Evolutionary conservation across 495 filamentous ascomycete genomes (phyloP).

Genomic region (Terfezia claveryi): DNA sequence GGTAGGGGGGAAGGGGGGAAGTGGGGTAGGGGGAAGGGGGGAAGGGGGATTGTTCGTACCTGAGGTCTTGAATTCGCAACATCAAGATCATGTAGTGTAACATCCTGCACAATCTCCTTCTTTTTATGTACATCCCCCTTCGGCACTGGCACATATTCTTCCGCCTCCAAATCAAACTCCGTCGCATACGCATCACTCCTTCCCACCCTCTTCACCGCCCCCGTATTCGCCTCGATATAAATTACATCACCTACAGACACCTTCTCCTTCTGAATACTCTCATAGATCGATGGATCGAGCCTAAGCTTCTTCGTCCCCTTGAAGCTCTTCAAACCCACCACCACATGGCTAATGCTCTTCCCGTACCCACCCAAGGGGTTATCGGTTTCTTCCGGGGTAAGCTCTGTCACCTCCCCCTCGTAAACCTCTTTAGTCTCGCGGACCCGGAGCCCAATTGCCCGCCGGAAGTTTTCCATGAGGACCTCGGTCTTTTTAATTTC

Average conservation of each 20-base stretch:
- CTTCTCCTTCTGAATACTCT: conserved; percentile 93
- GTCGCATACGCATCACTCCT: conserved; percentile 90
- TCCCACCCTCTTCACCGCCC: conserved; percentile 87
- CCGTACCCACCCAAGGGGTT: conserved; percentile 92
- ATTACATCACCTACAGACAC: conserved; percentile 92
- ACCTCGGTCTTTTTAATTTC: conserved; percentile 99
- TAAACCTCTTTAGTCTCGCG: conserved; percentile 87
- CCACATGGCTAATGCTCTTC: conserved; percentile 41
- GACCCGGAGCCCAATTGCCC: conserved; percentile 86
- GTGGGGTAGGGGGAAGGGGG: neutral
- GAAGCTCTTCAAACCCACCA: conserved; percentile 47
- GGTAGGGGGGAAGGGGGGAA: neutral
- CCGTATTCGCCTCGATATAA: conserved; percentile 96
- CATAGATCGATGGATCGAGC: conserved; percentile 91
- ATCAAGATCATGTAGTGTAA: conserved; percentile 88
- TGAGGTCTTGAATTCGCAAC: conserved; percentile 80
- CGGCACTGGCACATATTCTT: conserved; percentile 94
- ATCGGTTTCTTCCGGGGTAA: conserved; percentile 92
- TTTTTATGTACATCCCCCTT: conserved; percentile 99
- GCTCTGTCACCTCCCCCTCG: conserved; percentile 1
- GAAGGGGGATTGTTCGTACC: conserved; percentile 1
- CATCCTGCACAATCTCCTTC: conserved; percentile 99
- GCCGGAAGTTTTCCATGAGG: conserved; percentile 92
- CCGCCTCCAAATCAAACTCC: conserved; percentile 93
- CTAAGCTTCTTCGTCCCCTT: conserved; percentile 92